phyloP scores from a whole-genome alignment of 305 asterid species.

The Fraxinus nigra region DNA sequence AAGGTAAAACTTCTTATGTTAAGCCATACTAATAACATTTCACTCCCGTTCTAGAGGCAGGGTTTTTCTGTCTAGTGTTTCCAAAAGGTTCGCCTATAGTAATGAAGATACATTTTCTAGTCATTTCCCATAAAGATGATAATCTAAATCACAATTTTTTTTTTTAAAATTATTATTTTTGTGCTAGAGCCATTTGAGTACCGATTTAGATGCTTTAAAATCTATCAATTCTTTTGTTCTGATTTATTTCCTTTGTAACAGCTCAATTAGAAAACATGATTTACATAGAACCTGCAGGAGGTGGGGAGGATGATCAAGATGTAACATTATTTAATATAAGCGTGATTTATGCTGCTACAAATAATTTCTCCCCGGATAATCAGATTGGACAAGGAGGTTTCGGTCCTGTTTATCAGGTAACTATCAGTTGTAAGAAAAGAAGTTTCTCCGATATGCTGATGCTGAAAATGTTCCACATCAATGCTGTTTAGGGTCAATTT shows the following conservation, averaged over 20 bases:
- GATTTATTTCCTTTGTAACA: constrained; percentile 5
- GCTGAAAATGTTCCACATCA: not conserved
- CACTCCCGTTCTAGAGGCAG: not conserved
- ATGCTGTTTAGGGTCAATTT: constrained; percentile 29
- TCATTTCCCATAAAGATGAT: not conserved
- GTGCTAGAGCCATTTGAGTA: not conserved
- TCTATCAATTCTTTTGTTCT: not conserved
- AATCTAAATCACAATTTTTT: not conserved
- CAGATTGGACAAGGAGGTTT: constrained; percentile 62
- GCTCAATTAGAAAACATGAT: not conserved
- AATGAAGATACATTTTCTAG: not conserved
- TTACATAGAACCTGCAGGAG: not conserved
- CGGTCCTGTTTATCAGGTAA: constrained; percentile 50
- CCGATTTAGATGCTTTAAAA: not conserved
- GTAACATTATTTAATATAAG: constrained; percentile 18
- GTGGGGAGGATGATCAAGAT: constrained; percentile 19
- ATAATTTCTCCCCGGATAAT: constrained; percentile 30
- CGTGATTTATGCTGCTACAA: constrained; percentile 39
- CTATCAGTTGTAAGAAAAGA: not conserved
- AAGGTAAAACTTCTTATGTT: constrained; percentile 22
- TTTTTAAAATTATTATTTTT: not conserved
- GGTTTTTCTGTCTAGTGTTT: not conserved
- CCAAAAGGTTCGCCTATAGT: not conserved
- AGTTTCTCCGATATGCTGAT: not conserved
- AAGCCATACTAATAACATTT: not conserved